Conservation (phyloP, 371 early-diverging fungal species). For the Saksenaea oblongispora region DNA sequence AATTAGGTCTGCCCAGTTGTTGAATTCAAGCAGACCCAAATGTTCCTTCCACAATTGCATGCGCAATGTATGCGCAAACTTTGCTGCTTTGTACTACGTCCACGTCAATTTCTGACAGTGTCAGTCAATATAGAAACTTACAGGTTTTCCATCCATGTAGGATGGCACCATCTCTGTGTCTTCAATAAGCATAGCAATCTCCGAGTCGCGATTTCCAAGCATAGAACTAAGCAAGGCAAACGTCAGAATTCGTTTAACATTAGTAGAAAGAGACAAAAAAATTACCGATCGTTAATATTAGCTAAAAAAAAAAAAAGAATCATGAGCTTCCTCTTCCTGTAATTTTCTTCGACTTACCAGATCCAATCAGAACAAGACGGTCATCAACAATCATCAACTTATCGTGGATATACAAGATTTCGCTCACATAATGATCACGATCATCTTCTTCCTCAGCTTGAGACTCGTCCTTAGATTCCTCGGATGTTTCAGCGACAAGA, state of each 20-base stretch:
- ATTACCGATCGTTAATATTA: conserved; percentile 47
- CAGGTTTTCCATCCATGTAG: conserved; percentile 72
- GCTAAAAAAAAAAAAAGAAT: conserved; percentile 18
- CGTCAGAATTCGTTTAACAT: neutral
- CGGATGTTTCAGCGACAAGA: neutral
- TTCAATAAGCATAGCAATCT: conserved; percentile 85
- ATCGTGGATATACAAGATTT: conserved; percentile 89
- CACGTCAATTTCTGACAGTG: neutral
- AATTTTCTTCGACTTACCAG: conserved; percentile 40
- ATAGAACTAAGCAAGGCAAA: conserved; percentile 56
- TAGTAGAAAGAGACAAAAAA: too few species aligned
- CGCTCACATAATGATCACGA: conserved; percentile 65
- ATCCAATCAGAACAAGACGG: conserved; percentile 80
- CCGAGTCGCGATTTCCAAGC: conserved; percentile 89
- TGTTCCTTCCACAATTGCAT: conserved; percentile 87
- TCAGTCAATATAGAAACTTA: conserved; percentile 20
- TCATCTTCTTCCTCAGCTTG: conserved; percentile 23
- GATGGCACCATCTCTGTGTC: conserved; percentile 71
- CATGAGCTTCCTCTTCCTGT: neutral
- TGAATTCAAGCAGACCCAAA: conserved; percentile 64
- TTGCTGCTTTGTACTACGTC: conserved; percentile 65
- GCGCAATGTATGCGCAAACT: conserved; percentile 77
- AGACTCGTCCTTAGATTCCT: conserved; percentile 2
- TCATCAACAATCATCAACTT: conserved; percentile 94
- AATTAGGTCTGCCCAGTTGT: conserved; percentile 40